A percentile compares a stretch with the other conserved stretches of the same genome.
These are phyloP conservation scores for Backusella sp. DNA, from an alignment of 192 early-diverging fungal species.

Conservation along the genomic window DNA sequence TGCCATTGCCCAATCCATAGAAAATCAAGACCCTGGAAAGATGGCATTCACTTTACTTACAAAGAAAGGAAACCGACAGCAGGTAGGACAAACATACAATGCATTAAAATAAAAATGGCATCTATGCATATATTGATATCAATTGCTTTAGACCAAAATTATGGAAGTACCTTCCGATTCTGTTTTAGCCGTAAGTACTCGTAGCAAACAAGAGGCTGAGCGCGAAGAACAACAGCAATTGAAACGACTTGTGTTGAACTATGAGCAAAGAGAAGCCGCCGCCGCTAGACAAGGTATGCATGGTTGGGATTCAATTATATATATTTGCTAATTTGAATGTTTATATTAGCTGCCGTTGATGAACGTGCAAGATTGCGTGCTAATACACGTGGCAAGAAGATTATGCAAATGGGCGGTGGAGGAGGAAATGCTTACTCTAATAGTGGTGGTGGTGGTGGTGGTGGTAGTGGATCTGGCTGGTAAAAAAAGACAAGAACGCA, in stretches of 20 bases:
- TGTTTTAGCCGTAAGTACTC: conserved; percentile 77
- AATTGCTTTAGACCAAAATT: conserved; percentile 49
- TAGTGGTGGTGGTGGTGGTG: background rate
- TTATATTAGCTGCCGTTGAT: conserved; percentile 24
- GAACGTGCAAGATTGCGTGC: conserved; percentile 21
- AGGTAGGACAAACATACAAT: conserved; percentile 37
- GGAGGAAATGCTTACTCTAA: conserved; percentile 28
- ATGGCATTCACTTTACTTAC: conserved; percentile 82
- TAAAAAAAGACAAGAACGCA: background rate
- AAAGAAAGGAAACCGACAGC: conserved; percentile 84
- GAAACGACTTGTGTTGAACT: conserved; percentile 90
- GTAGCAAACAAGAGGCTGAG: conserved; percentile 83
- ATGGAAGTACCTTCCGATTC: conserved; percentile 82
- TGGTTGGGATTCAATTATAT: background rate
- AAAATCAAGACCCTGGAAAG: conserved; percentile 38
- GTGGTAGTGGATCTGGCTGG: background rate
- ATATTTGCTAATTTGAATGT: background rate
- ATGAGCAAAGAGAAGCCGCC: conserved; percentile 76
- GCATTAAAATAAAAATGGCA: background rate
- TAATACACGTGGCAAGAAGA: conserved; percentile 15
- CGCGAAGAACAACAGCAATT: conserved; percentile 86
- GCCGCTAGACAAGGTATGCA: conserved; percentile 29
- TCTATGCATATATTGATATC: background rate
- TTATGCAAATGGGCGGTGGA: conserved; percentile 35
- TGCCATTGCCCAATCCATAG: conserved; percentile 11